Evolutionary conservation across 2,329 filamentous ascomycete species (phyloP).

Genomic region (Onygena corvina): DNA sequence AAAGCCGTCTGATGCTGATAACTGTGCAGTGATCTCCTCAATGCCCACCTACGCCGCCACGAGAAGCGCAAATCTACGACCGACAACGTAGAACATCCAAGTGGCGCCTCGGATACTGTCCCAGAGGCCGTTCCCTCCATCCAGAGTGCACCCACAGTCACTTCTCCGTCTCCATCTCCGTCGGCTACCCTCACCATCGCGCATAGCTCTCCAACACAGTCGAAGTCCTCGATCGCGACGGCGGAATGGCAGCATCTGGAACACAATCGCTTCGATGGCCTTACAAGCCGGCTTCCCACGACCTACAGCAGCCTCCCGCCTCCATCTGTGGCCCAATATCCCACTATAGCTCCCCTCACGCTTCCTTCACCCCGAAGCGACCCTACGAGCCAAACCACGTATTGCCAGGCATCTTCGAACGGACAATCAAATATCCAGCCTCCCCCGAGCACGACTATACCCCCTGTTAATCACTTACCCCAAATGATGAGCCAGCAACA

Average conservation of each 20-base stretch:
- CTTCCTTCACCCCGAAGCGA: slow-evolving; percentile 11
- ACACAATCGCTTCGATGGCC: neutral
- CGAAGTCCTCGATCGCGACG: slow-evolving; percentile 1
- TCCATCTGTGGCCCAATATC: slow-evolving; percentile 5
- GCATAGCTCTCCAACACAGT: neutral
- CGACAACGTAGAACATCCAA: neutral
- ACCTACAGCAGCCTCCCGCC: neutral
- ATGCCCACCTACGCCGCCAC: slow-evolving; percentile 18
- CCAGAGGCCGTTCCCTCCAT: neutral
- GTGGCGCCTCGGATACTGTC: neutral
- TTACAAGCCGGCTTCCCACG: neutral
- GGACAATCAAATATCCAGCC: slow-evolving; percentile 1
- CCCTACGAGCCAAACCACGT: neutral
- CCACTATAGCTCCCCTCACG: slow-evolving; percentile 6
- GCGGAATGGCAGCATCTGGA: slow-evolving; percentile 7
- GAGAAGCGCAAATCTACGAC: slow-evolving; percentile 15
- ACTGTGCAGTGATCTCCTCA: slow-evolving; percentile 16
- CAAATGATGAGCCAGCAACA: slow-evolving; percentile 8
- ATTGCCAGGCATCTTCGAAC: neutral
- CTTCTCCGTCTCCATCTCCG: neutral
- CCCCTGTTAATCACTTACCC: slow-evolving; percentile 8
- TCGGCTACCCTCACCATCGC: neutral
- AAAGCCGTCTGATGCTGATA: neutral
- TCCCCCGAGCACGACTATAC: neutral
- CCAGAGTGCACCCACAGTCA: neutral